Evolutionary conservation across 2,329 filamentous ascomycete species (phyloP).

Genomic region (Xylaria sp.): DNA sequence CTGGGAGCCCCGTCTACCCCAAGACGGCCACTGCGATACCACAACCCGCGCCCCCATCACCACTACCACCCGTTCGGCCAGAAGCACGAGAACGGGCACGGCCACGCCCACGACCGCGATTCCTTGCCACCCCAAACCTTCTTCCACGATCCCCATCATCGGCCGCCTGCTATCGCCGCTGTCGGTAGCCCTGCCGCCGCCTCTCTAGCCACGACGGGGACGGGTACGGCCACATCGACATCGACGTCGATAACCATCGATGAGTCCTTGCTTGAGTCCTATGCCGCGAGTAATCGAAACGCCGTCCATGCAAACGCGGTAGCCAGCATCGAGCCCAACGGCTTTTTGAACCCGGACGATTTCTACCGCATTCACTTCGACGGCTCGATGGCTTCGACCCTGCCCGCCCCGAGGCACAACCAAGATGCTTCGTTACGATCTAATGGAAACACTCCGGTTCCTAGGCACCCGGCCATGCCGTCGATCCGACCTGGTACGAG

Average conservation of each 20-base stretch:
- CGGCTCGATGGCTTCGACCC: slow-evolving; percentile 54
- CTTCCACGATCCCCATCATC: slow-evolving; percentile 38
- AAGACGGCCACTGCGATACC: slow-evolving; percentile 45
- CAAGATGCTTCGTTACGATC: slow-evolving; percentile 58
- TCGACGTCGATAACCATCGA: slow-evolving; percentile 28
- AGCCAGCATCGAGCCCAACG: slow-evolving; percentile 51
- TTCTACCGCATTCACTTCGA: slow-evolving; percentile 64
- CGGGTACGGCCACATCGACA: slow-evolving; percentile 11
- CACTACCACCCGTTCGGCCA: slow-evolving; percentile 36
- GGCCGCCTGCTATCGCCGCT: slow-evolving; percentile 40
- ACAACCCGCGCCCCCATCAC: slow-evolving; percentile 46
- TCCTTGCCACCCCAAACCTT: slow-evolving; percentile 28
- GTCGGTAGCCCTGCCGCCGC: slow-evolving; percentile 23
- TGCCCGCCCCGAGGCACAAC: slow-evolving; percentile 55
- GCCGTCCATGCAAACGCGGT: slow-evolving; percentile 54
- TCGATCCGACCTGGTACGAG: slow-evolving; percentile 56
- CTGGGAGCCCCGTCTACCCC: slow-evolving; percentile 47
- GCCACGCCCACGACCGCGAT: slow-evolving; percentile 38
- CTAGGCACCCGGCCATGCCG: slow-evolving; percentile 58
- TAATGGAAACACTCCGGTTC: slow-evolving; percentile 61
- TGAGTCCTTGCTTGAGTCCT: slow-evolving; percentile 48
- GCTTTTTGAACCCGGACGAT: slow-evolving; percentile 62
- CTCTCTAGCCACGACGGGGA: slow-evolving; percentile 29
- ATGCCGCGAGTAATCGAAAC: slow-evolving; percentile 53
- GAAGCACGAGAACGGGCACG: slow-evolving; percentile 33